Conservation (phyloP, 2,329 filamentous ascomycete genomes). For the Fusarium goolgardi region DNA sequence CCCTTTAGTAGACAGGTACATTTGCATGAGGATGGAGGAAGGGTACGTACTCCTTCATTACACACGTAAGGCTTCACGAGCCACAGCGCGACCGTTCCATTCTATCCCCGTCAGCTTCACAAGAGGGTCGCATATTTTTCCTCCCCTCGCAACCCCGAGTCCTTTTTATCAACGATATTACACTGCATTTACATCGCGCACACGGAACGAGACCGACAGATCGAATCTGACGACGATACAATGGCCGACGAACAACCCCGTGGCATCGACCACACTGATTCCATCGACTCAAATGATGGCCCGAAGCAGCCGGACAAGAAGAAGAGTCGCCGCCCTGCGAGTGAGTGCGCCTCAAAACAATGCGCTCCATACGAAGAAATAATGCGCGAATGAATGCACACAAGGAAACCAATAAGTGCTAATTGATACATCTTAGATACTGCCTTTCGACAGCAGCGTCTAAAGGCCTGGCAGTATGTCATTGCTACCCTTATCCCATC, state of each 20-base stretch:
- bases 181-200: constrained; percentile 30
- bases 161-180: constrained; percentile 27
- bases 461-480: constrained; percentile 97
- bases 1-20: neutral
- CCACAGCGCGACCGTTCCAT: constrained; percentile 33
- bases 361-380: neutral
- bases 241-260: constrained; percentile 62
- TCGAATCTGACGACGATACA: constrained; percentile 42
- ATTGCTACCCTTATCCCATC: constrained; percentile 48
- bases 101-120: constrained; percentile 34
- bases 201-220: constrained; percentile 1
- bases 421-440: constrained; percentile 72
- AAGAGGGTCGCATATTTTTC: constrained; percentile 32
- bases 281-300: constrained; percentile 66
- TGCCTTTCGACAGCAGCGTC: constrained; percentile 93
- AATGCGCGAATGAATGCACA: neutral
- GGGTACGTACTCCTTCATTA: constrained; percentile 23
- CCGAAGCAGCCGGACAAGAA: constrained; percentile 74
- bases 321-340: constrained; percentile 92
- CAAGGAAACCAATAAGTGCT: constrained; percentile 17
- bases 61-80: constrained; percentile 37
- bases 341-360: constrained; percentile 60
- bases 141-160: constrained; percentile 14
- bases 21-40: constrained; percentile 2
- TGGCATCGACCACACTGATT: constrained; percentile 61